These are phyloP conservation scores for Vitis hybrid DNA, from an alignment of 177 flowering plant species.

Conservation along the genomic window DNA sequence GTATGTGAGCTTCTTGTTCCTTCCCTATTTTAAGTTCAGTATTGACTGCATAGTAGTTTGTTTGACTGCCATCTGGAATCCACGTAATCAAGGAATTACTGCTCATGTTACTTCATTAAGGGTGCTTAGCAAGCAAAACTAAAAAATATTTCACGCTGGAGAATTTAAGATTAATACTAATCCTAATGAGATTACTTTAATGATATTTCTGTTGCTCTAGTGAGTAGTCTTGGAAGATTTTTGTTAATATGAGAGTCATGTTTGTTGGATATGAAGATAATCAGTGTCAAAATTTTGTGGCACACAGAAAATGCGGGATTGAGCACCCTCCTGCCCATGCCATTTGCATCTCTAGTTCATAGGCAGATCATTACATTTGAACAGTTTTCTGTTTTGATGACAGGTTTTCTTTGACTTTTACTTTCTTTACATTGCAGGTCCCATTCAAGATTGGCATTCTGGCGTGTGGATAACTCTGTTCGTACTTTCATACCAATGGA, in stretches of 20 bases:
- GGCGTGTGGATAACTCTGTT: constrained; percentile 90
- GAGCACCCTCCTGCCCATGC: background rate
- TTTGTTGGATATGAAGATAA: background rate
- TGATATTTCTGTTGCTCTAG: background rate
- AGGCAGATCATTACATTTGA: background rate
- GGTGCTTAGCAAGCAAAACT: background rate
- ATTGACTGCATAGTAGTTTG: too few species aligned
- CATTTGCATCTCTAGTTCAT: background rate
- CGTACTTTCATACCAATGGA: constrained; percentile 90
- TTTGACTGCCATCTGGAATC: too few species aligned
- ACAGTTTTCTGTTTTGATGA: background rate
- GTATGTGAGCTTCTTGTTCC: constrained; percentile 39
- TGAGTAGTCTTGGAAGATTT: background rate
- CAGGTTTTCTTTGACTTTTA: background rate
- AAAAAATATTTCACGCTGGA: background rate
- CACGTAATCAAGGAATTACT: too few species aligned
- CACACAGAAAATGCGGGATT: background rate
- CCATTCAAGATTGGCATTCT: constrained; percentile 55
- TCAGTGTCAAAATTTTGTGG: background rate
- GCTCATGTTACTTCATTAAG: too few species aligned
- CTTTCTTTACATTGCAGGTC: constrained; percentile 39
- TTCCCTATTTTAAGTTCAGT: background rate
- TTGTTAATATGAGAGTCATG: background rate
- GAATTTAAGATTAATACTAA: background rate
- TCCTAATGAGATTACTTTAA: background rate